Conservation (phyloP, 2,329 filamentous ascomycete species). For the Cyphellophora europaea region DNA sequence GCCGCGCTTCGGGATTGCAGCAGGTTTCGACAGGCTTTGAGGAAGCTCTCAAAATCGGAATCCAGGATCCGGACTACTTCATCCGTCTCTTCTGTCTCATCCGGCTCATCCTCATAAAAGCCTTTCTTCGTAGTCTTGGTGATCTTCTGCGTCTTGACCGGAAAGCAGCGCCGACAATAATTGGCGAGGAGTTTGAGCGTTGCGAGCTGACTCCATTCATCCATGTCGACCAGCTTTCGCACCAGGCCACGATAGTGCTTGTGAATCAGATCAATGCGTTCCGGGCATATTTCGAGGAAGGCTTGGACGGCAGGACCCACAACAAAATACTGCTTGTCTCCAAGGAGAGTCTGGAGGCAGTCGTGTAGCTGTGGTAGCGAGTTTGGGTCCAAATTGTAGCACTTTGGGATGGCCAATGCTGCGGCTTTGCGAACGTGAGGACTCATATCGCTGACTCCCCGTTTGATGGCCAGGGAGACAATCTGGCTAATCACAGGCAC, state of each 20-base stretch:
- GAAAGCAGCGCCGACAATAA: constrained; percentile 84
- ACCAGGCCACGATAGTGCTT: constrained; percentile 77
- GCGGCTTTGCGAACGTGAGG: constrained; percentile 87
- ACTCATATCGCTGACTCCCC: constrained; percentile 87
- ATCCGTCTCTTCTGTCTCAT: constrained; percentile 31
- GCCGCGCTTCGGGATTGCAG: constrained; percentile 88
- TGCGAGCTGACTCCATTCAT: constrained; percentile 92
- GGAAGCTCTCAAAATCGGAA: constrained; percentile 70
- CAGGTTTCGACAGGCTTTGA: constrained; percentile 72
- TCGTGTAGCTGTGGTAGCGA: constrained; percentile 79
- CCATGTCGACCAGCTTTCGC: constrained; percentile 94
- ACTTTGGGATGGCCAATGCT: constrained; percentile 89
- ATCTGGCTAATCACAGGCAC: constrained; percentile 98
- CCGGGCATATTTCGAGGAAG: constrained; percentile 81
- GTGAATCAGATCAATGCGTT: constrained; percentile 80
- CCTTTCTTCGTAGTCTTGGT: constrained; percentile 53
- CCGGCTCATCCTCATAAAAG: constrained; percentile 68
- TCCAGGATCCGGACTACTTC: constrained; percentile 58
- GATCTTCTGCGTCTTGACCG: constrained; percentile 52
- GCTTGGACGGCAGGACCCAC: constrained; percentile 84
- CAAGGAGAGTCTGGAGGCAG: constrained; percentile 66
- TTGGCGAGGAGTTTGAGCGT: constrained; percentile 71
- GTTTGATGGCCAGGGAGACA: constrained; percentile 89
- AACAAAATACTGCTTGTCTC: constrained; percentile 94
- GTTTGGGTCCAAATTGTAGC: constrained; percentile 79